Base-by-base conservation (phyloP, 495 filamentous ascomycete species). In the Rusavskia elegans region DNA sequence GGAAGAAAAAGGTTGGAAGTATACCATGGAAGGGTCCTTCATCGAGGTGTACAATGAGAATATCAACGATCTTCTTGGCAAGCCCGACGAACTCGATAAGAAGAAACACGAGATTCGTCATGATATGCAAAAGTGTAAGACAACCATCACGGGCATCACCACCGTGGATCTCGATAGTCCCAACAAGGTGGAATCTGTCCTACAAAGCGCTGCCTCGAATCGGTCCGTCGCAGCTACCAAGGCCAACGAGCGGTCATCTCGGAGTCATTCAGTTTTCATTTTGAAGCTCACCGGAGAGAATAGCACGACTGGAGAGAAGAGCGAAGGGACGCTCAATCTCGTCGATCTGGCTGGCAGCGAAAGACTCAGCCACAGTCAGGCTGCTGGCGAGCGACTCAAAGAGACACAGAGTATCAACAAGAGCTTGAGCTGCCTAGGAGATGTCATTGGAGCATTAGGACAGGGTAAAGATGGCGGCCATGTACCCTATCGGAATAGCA, bases 11-110 rank as follows among this genome's bases (percentile, higher is more conserved):
- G 92, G 89, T 32, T 99, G 92, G 92, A 74, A 74, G 30, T 99
- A 97, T 63, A 83, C 76, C 0, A 93, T 99, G 81, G 86, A 89
- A 61, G 92, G 93, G 6, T 85, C 83, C 54, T 99, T 97, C 60
- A 81, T 99, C n/a, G 92, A 99, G 63, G 93, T 99, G 25, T 97
- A 99, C 75, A 97, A 99, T 59, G 92, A 99, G 61, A 88, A 88
- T 55, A 73, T 97, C 55, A 88, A 96, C 66, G 92, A 99, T 64
- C 71, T 99, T 3, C 78, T 99, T 11, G 85, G 87, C 9, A 79
- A 78, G 30, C 71, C 81, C 2, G 82, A 86, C 39, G 81, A 88
- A 21, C 68, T 86, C 36, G 82, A 85, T 57, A 87, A 84, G 66
- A 89, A 87, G 69, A 92, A 86, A 69, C 84, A 90, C 44, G 92